These are phyloP conservation scores for Kregervanrija pseudodelftensis DNA, from an alignment of 805 yeast genomes.

Conservation along the genomic window DNA sequence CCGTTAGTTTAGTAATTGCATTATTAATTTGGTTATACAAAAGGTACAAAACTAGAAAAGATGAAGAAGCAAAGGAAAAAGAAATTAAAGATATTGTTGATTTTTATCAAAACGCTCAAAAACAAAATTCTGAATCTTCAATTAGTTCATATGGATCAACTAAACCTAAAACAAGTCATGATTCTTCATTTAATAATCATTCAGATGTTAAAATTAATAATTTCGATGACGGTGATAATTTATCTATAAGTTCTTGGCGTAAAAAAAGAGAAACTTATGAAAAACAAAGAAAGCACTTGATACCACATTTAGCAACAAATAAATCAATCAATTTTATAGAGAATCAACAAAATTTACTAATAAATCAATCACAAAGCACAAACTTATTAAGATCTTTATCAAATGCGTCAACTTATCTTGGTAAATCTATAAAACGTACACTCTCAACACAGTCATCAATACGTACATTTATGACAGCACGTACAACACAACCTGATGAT, in stretches of 20 bases:
- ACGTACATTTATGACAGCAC: conserved; percentile 19
- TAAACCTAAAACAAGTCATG: conserved; percentile 5
- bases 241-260: conserved; percentile 48
- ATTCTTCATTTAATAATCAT: conserved; percentile 3
- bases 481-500: not conserved
- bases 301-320: conserved; percentile 2
- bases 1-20: conserved; percentile 28
- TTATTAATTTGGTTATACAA: conserved; percentile 24
- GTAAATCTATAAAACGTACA: conserved; percentile 20
- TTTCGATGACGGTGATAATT: conserved; percentile 33
- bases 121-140: conserved; percentile 17
- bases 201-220: conserved; percentile 22
- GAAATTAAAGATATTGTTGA: conserved; percentile 27
- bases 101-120: conserved; percentile 22
- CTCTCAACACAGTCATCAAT: conserved; percentile 26
- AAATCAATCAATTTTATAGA: not conserved
- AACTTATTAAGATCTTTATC: conserved; percentile 21
- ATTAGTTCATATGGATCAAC: conserved; percentile 10
- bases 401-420: conserved; percentile 20
- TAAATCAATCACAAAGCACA: conserved; percentile 5
- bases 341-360: not conserved
- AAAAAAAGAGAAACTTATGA: conserved; percentile 42
- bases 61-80: conserved; percentile 22
- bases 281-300: conserved; percentile 7
- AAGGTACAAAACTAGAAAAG: conserved; percentile 20